Base-by-base conservation (phyloP, 805 yeast species). In the Citeromyces nyonsensis region DNA sequence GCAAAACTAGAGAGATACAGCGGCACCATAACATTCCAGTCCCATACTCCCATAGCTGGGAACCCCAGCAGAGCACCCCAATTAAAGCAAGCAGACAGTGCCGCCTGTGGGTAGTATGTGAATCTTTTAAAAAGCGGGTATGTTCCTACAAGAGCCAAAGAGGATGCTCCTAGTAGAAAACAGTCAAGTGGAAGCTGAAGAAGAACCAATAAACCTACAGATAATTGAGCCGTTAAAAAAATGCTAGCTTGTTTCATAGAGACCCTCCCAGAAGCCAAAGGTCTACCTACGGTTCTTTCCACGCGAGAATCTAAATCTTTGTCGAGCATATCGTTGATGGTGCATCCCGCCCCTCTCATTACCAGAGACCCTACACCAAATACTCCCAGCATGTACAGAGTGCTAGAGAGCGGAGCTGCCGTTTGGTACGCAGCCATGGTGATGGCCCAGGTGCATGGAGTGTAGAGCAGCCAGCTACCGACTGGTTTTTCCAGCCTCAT, bases 291-390 rank as follows among this genome's bases (percentile, higher is more conserved):
- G 3, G 97, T 88, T 40, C 99, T 67, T 6, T 79, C 78, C 3
- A 91, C 98, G 51, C 84, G 69, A 40, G 67, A 63, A 47, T 91
- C 99, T 31, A 86, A 60, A 37, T 88, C 64, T 33, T 84, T 61
- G 49, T 91, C 99, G 49, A 77, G 61, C 29, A 88, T 61, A 53
- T 91, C 99, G 50, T 91, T 91, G 35, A 91, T 76, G 0, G 95
- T 86, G 51, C 99, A 91, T 0, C 98, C 99, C 2, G 95, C 96
- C 18, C 97, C 95, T 52, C 99, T 69, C 94, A 93, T 91, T 11
- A 88, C 63, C 26, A 86, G 45, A 1, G 96, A 69, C 10, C 99
- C 99, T 4, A 78, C 60, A 4, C 88, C 74, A 49, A 85, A 91
- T 10, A 85, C 56, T 0, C 70, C 64, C 24, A 83, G 49, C 46